A percentile compares a stretch with the other conserved stretches of the same genome.
Evolutionary conservation across 306 rosid genomes (phyloP).

Genomic region (Pterocarpus santalinus): DNA sequence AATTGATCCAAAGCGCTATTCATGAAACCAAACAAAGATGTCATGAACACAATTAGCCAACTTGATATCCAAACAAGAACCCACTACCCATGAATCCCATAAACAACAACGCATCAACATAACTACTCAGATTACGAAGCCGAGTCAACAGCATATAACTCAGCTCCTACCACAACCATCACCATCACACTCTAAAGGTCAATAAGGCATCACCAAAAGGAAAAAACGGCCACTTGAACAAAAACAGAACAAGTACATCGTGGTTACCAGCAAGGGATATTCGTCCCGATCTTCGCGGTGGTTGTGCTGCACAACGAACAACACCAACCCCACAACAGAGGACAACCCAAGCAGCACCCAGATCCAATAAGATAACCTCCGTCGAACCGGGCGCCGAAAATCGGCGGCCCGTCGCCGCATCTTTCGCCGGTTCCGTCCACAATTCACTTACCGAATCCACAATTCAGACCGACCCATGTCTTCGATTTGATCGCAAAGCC

Average conservation of each 20-base stretch:
- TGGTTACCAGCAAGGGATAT: constrained; percentile 64
- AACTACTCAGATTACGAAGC: neutral
- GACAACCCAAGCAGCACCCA: constrained; percentile 77
- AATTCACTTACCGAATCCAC: constrained; percentile 51
- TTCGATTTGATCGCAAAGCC: constrained; percentile 48
- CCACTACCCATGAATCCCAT: neutral
- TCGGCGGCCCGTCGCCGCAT: constrained; percentile 99
- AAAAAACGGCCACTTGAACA: constrained; percentile 3
- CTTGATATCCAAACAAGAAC: neutral
- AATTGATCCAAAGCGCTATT: neutral
- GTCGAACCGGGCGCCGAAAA: constrained; percentile 94
- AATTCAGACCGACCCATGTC: constrained; percentile 50
- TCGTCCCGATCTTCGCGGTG: constrained; percentile 82
- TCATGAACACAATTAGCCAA: neutral
- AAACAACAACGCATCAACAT: neutral
- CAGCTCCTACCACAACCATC: neutral
- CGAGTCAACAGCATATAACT: neutral
- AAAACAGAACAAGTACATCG: neutral
- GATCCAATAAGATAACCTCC: constrained; percentile 94
- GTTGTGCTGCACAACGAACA: constrained; percentile 85
- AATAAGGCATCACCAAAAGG: neutral
- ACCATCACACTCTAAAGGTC: constrained; percentile 16
- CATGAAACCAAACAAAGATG: neutral
- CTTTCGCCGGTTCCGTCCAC: constrained; percentile 59
- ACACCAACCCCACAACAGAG: constrained; percentile 67